Evolutionary conservation across 225 moss, liverwort and hornwort genomes (phyloP), one percentile per base, ranked within the genome.

Genomic region (Physcomitrium patens): DNA sequence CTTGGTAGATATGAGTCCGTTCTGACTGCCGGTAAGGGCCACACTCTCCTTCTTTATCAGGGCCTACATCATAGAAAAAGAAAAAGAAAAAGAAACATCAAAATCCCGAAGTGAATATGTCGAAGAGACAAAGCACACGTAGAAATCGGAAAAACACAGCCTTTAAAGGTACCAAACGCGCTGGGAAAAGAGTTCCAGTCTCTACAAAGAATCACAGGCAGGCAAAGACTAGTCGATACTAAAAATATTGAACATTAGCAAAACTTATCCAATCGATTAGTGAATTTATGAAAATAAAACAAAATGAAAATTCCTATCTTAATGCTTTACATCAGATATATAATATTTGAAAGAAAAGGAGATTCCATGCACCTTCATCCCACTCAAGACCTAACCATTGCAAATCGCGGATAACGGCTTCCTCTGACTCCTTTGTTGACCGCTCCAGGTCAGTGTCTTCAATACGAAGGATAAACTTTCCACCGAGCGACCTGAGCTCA

Each of bases 361-460:
- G 13, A 55, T 15, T 28, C 48, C 31, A 19, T 66, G 55, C 50
- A 89, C 89, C 99, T 95, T 99, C 99, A 58, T 99, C 99, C 83
- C 95, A 95, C 7, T 91, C 87, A 65, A 99, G 82, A 55, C 99
- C 99, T 26, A 99, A 81, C 93, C 93, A 99, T 73, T 91, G 86
- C 69, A 99, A 71, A 79, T 99, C 99, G 15, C 85, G 81, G 58
- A 99, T 87, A 62, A 99, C 77, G 53, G 91, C 99, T 70, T 93
- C 90, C 82, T 99, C 95, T 4, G 99, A 99, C 65, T 93, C 90
- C 71, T 95, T 89, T n/a, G 99, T 99, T 27, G 95, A 99, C 54
- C 99, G 88, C 79, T 99, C 96, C 47, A 96, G 54, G 71, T 96
- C 99, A 9, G 99, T 99, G 81, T 99, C 99, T 80, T 99, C 99